Evolutionary conservation across 495 filamentous ascomycete species (phyloP), one percentile per base, ranked within the genome.

Genomic region (Penicillium ochrochloron): DNA sequence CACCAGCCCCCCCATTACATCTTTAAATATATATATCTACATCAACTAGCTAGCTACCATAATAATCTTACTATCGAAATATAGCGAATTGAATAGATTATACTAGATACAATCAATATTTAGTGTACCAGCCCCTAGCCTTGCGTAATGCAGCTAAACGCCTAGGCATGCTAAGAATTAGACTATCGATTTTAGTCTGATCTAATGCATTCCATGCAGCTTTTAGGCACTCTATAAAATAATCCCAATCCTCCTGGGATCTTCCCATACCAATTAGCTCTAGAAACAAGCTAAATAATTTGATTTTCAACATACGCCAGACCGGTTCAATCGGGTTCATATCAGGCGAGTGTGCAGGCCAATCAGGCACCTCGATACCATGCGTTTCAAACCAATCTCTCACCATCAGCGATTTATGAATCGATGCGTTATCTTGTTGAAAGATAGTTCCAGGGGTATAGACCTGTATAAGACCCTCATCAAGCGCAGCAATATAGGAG

Each of bases 401-500:
- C 9, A 12, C 33, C 1, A 33, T n/a, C 2, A 35, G 9, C 1
- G 29, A 12, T 3, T 3, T 19, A 55, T 55, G 11, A 19, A 35
- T 55, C 29, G 0, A n/a, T n/a, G 29, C 52, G 52, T 35, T 55
- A 55, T 55, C 52, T 35, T 55, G 52, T 19, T 55, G 15, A 10
- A 35, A 55, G 52, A 55, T 55, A 33, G 23, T 33, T 19, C 29
- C 9, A 19, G 29, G 52, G 11, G 3, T 55, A 34, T 55, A 55
- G 52, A 9, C 0, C 12, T 1, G 52, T 1, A 34, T 12, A 9
- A 55, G 52, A 19, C 52, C 52, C n/a, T 55, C 27, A 5, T 55
- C 52, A 2, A 55, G n/a, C 29, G 29, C 15, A 10, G 6, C 15
- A n/a, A 55, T 34, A 55, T 55, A 55, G 29, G 52, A 55, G 4